Evolutionary conservation across 2,329 filamentous ascomycete species (phyloP).

Genomic region (Fusarium goolgardi): DNA sequence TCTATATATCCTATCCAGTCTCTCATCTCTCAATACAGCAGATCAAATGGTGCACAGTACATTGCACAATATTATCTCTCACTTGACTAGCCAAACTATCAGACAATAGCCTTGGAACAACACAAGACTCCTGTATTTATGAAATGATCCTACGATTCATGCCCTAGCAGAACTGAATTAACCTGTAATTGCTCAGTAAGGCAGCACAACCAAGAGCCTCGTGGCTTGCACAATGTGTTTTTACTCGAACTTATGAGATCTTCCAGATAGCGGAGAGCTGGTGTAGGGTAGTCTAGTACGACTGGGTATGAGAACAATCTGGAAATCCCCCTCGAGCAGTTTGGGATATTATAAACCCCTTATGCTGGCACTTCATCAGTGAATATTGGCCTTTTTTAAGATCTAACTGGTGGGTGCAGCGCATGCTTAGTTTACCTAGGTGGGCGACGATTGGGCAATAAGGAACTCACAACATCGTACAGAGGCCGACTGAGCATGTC

Average conservation of each 20-base stretch:
- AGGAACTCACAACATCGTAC: not conserved
- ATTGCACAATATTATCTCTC: not conserved
- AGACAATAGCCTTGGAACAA: not conserved
- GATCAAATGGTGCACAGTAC: not conserved
- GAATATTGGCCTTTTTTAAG: not conserved
- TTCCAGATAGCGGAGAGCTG: not conserved
- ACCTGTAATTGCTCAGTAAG: not conserved
- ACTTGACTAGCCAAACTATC: not conserved
- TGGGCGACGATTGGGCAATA: not conserved
- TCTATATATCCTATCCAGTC: not conserved
- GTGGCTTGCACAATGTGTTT: not conserved
- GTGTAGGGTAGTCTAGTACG: not conserved
- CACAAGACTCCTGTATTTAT: not conserved
- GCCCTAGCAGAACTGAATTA: fast-evolving
- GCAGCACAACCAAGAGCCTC: not conserved
- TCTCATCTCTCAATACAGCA: not conserved
- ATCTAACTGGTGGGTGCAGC: not conserved
- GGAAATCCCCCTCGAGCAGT: not conserved
- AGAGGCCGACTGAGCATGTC: not conserved
- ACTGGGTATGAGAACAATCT: not conserved
- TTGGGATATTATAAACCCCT: not conserved
- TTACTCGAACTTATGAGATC: not conserved
- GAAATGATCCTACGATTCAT: not conserved
- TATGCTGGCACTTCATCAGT: no score
- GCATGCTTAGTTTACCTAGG: not conserved